phyloP scores from a whole-genome alignment of 202 grass and related monocot species.

The Eragrostis tef region DNA sequence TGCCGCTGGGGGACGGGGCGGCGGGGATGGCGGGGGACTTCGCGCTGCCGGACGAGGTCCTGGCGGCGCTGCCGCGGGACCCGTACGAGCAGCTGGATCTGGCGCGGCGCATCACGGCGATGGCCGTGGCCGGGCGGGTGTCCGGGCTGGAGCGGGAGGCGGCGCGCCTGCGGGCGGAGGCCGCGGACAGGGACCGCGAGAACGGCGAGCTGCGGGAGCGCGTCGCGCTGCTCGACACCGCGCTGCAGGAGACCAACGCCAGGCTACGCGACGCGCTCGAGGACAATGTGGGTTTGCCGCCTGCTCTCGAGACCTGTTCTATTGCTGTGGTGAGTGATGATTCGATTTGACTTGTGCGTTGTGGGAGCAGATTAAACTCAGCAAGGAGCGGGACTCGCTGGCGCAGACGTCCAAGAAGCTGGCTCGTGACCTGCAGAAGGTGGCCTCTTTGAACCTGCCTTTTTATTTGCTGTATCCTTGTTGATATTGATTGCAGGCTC shows the following conservation, averaged over 20 bases:
- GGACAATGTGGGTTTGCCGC: conserved; percentile 66
- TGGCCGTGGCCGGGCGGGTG: conserved; percentile 72
- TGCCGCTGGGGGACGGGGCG: conserved; percentile 43
- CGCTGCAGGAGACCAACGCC: conserved; percentile 71
- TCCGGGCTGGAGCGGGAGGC: conserved; percentile 73
- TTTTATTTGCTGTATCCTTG: background rate
- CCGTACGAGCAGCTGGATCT: conserved; percentile 87
- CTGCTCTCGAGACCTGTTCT: background rate
- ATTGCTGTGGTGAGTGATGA: background rate
- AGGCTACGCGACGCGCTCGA: conserved; percentile 68
- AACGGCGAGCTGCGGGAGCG: conserved; percentile 72
- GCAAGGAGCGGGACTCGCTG: conserved; percentile 82
- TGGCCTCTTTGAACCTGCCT: conserved; percentile 8
- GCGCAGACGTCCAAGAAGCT: conserved; percentile 79
- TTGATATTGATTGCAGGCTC: background rate
- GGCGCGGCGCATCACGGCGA: conserved; percentile 77
- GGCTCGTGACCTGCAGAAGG: conserved; percentile 76
- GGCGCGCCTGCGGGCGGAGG: conserved; percentile 52
- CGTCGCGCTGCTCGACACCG: conserved; percentile 65
- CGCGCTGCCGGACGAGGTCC: conserved; percentile 67
- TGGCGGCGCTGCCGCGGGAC: conserved; percentile 78
- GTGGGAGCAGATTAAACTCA: conserved; percentile 70
- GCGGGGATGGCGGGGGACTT: conserved; percentile 43
- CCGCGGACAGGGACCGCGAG: conserved; percentile 58
- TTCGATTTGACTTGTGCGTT: background rate